Evolutionary conservation across 306 rosid species (phyloP), one percentile per base, ranked within the genome.

Genomic region (Sesbania bispinosa): DNA sequence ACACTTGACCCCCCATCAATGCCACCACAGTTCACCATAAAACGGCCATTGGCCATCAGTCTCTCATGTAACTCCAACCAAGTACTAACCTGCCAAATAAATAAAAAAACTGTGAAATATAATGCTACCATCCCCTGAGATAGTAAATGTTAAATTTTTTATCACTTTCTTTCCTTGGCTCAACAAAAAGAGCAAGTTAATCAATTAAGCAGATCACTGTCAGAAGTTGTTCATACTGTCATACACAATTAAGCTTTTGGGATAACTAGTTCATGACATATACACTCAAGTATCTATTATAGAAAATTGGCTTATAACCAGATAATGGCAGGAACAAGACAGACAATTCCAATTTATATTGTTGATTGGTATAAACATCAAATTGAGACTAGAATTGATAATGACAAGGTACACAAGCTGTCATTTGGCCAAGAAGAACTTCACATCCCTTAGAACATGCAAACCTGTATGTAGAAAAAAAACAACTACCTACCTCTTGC

Each of bases 21-120:
- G 63, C 97, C 97, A 41, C 99, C 95, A 5, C 98, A 89, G 58
- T 94, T 94, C 75, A 91, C 92, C 97, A 94, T 94, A 43, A 94
- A 75, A 45, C 98, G 95, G 42, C 97, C 96, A 62, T 77, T 48
- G 2, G 87, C 83, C 88, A 91, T 87, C 85, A 94, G 73, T 63
- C 78, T 74, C 26, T 86, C 73, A 7, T 74, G 70, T 69, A 89
- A 79, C 33, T 89, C 88, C 83, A 87, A 73, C 99, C 97, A 94
- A 14, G 94, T 77, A 48, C 78, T 63, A 38, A 81, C 91, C 96
- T 91, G 78, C 47, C 21, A 65, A 59, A 60, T 48, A 41, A 35
- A 53, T 33, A 59, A 69, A 67, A n/a, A 9, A 70, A 52, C 16
- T 23, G 32, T 8, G 19, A 54, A 79, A 61, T 19, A 54, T 46